Evolutionary conservation across 305 asterid species (phyloP).

Genomic region (Fraxinus paxiana): DNA sequence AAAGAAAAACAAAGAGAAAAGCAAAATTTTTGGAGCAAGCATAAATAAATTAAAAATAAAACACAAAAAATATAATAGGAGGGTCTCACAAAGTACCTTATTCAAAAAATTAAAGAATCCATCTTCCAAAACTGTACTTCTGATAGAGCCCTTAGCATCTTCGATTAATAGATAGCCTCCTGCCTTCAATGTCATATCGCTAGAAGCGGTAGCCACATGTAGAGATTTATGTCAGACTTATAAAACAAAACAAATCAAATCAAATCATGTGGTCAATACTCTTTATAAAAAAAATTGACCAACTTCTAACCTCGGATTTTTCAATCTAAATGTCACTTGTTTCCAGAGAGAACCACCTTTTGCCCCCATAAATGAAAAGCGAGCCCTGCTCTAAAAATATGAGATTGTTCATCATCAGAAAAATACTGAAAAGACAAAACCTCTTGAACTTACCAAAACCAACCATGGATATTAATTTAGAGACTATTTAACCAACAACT

Average conservation of each 20-base stretch:
- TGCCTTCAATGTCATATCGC: constrained; percentile 31
- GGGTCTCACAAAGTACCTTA: constrained; percentile 44
- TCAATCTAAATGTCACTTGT: constrained; percentile 67
- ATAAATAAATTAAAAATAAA: not conserved
- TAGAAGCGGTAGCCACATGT: constrained; percentile 29
- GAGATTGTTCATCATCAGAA: constrained; percentile 35
- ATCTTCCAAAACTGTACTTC: constrained; percentile 42
- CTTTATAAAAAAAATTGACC: constrained; percentile 18
- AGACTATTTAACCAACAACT: not conserved
- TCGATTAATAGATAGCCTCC: constrained; percentile 72
- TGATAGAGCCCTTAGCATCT: constrained; percentile 57
- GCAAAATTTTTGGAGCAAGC: not conserved
- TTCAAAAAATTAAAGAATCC: constrained; percentile 78
- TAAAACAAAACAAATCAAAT: not conserved
- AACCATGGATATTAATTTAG: not conserved
- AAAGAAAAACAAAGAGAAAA: not conserved
- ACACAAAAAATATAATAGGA: not conserved
- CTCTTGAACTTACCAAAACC: not conserved
- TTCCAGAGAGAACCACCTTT: constrained; percentile 93
- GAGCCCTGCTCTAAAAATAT: constrained; percentile 81
- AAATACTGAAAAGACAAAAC: not conserved
- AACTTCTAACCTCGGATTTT: constrained; percentile 47
- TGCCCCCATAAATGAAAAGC: constrained; percentile 97
- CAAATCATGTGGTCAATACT: not conserved
- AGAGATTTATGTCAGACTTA: constrained; percentile 12